Evolutionary conservation across 2,329 filamentous ascomycete genomes (phyloP).

Genomic region (Nemania sp.): DNA sequence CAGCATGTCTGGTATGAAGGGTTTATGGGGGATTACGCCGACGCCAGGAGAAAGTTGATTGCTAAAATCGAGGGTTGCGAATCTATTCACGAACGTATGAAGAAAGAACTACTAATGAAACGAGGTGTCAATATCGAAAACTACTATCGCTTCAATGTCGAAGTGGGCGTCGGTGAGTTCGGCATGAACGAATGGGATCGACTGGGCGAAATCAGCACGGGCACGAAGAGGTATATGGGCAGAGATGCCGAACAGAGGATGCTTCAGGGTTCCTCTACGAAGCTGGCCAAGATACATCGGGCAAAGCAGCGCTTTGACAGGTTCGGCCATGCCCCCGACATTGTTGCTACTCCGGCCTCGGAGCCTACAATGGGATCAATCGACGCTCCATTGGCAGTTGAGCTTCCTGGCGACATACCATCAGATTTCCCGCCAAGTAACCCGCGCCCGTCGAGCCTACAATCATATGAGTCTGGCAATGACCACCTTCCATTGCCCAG

Average conservation of each 20-base stretch:
- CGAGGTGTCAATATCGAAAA: slow-evolving; percentile 83
- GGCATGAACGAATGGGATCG: slow-evolving; percentile 98
- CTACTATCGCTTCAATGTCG: slow-evolving; percentile 96
- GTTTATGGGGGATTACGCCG: slow-evolving; percentile 89
- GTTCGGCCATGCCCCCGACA: slow-evolving; percentile 47
- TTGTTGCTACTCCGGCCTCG: slow-evolving; percentile 45
- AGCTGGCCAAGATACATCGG: slow-evolving; percentile 80
- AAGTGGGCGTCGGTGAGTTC: slow-evolving; percentile 94
- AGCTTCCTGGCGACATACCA: slow-evolving; percentile 61
- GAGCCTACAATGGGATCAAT: slow-evolving; percentile 44
- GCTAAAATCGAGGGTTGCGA: slow-evolving; percentile 96
- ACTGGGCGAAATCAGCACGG: slow-evolving; percentile 91
- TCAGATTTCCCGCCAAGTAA: slow-evolving; percentile 40
- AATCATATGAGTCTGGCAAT: slow-evolving; percentile 60
- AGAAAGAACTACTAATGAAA: slow-evolving; percentile 73
- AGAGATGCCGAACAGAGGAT: slow-evolving; percentile 74
- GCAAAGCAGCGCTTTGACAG: slow-evolving; percentile 71
- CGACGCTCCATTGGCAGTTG: slow-evolving; percentile 55
- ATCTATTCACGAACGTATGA: slow-evolving; percentile 84
- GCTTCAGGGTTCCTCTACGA: slow-evolving; percentile 75
- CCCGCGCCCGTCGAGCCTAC: slow-evolving; percentile 47
- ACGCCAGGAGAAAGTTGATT: slow-evolving; percentile 82
- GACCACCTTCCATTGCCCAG: slow-evolving; percentile 53
- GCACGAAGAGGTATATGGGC: slow-evolving; percentile 80
- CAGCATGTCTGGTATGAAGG: slow-evolving; percentile 89